Percentiles rank a stretch among this genome's conserved stretches.
phyloP scores from a whole-genome alignment of 2,329 filamentous ascomycete species.

The Alternaria angustiovoidea region DNA sequence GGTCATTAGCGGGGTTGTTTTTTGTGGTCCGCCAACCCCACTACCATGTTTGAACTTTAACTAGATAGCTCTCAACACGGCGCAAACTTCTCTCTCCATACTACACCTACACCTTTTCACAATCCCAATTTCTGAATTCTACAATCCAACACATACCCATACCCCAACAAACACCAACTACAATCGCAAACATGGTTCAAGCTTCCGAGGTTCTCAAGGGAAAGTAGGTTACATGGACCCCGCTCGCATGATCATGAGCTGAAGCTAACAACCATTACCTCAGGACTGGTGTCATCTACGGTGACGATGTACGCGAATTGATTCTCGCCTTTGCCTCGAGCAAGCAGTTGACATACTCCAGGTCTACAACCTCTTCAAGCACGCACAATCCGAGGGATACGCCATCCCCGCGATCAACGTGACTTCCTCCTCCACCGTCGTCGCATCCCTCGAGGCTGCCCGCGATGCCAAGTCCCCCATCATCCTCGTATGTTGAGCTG shows the following conservation, averaged over 20 bases:
- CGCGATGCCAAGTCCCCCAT: slow-evolving; percentile 90
- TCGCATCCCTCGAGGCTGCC: slow-evolving; percentile 86
- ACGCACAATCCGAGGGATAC: slow-evolving; percentile 79
- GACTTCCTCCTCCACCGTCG: slow-evolving; percentile 87
- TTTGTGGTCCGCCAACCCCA: slow-evolving; percentile 19
- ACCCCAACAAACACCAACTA: neutral
- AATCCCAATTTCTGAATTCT: neutral
- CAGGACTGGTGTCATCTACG: slow-evolving; percentile 60
- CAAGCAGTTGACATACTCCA: neutral
- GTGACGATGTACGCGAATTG: slow-evolving; percentile 71
- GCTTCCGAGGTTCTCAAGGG: slow-evolving; percentile 59
- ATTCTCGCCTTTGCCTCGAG: slow-evolving; percentile 60
- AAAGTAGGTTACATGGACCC: slow-evolving; percentile 60
- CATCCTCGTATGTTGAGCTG: slow-evolving; percentile 45
- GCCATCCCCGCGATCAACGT: slow-evolving; percentile 58
- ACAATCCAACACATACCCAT: neutral
- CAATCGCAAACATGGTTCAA: slow-evolving; percentile 32
- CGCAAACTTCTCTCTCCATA: slow-evolving; percentile 12
- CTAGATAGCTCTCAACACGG: slow-evolving; percentile 10
- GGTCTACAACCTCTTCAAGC: slow-evolving; percentile 55
- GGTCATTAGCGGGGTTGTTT: slow-evolving; percentile 24
- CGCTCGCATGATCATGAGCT: slow-evolving; percentile 3
- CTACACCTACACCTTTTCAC: neutral
- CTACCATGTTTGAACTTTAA: slow-evolving; percentile 18
- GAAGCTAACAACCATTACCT: slow-evolving; percentile 11